Evolutionary conservation across 1,139 yeast genomes (phyloP).

Genomic region (Hansenula sp.): DNA sequence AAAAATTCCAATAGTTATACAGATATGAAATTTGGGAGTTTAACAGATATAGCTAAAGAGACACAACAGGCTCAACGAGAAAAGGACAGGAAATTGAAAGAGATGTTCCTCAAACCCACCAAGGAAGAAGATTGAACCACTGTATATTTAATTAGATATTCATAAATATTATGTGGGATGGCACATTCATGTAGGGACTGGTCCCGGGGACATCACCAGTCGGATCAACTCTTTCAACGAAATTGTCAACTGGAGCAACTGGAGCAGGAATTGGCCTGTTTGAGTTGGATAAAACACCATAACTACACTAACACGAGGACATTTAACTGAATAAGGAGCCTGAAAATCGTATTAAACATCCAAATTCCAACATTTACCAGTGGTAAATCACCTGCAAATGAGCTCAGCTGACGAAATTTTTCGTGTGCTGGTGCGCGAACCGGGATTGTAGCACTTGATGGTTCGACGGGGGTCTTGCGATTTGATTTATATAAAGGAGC

Average conservation of each 20-base stretch:
- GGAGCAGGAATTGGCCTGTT: not conserved
- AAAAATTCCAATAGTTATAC: conserved; percentile 22
- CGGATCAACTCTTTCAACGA: not conserved
- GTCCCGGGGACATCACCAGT: not conserved
- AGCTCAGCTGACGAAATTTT: too few relatives aligned
- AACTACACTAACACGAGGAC: too few relatives aligned
- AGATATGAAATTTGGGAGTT: conserved; percentile 10
- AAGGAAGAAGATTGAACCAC: not conserved
- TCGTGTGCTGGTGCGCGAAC: too few relatives aligned
- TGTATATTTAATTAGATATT: too few relatives aligned
- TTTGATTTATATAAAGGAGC: not conserved
- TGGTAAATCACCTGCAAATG: too few relatives aligned
- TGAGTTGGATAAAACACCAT: not conserved
- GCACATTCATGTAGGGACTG: not conserved
- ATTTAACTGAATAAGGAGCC: too few relatives aligned
- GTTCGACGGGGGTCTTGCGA: not conserved
- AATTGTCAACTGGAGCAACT: not conserved
- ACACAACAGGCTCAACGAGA: conserved; percentile 12
- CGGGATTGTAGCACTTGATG: not conserved
- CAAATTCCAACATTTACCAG: not conserved
- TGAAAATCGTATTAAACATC: too few relatives aligned
- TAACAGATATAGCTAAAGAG: conserved; percentile 8
- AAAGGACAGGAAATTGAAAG: conserved; percentile 17
- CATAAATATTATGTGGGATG: too few relatives aligned
- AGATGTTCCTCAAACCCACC: conserved; percentile 13